Conservation (phyloP, 23 red algal species). For the Gracilaria domingensis region DNA sequence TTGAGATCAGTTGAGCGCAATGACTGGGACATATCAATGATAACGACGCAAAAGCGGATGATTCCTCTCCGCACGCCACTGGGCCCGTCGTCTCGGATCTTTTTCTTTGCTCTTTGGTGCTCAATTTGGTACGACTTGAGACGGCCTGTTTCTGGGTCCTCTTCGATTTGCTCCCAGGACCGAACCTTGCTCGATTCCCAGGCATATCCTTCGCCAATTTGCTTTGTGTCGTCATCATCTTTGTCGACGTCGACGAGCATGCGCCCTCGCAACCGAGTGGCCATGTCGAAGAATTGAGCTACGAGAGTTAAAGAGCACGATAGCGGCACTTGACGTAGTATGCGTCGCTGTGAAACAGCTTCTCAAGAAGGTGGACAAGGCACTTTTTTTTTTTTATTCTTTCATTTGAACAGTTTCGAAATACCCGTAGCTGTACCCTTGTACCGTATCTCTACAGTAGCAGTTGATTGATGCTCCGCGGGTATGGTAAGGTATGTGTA, state of each 20-base stretch:
- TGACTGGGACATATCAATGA: constrained; percentile 83
- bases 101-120: constrained; percentile 64
- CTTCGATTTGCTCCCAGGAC: constrained; percentile 91
- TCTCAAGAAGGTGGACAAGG: too few relatives aligned
- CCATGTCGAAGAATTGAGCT: neutral
- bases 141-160: constrained; percentile 71
- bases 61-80: constrained; percentile 80
- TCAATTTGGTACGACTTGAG: constrained; percentile 63
- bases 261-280: constrained; percentile 8
- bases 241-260: constrained; percentile 56
- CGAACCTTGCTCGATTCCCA: constrained; percentile 87
- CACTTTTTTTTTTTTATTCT: too few relatives aligned
- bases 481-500: too few relatives aligned
- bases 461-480: too few relatives aligned
- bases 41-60: constrained; percentile 88
- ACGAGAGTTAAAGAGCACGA: neutral
- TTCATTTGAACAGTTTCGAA: too few relatives aligned
- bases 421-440: too few relatives aligned
- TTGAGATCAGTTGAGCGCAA: constrained; percentile 76
- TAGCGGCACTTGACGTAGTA: too few relatives aligned
- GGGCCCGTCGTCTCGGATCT: constrained; percentile 52
- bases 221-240: constrained; percentile 59
- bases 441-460: too few relatives aligned
- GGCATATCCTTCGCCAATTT: constrained; percentile 67
- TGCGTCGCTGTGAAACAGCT: too few relatives aligned